phyloP scores from a whole-genome alignment of 2,329 filamentous ascomycete species.

The Arthrobotrys sphaeroides region DNA sequence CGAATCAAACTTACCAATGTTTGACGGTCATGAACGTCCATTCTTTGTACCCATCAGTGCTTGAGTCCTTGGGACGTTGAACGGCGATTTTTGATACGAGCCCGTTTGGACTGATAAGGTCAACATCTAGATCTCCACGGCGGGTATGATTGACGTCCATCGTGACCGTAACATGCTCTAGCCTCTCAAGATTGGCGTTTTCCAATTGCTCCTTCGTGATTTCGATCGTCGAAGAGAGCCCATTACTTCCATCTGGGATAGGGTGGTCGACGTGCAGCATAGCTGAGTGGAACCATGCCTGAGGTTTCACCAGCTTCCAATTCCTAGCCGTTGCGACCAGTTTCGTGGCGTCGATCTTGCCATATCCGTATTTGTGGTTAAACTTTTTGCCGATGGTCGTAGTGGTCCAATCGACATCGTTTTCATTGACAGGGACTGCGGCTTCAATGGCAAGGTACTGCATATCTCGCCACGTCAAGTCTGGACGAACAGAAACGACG shows the following conservation, averaged over 20 bases:
- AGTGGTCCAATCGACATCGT: conserved; percentile 79
- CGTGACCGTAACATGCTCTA: conserved; percentile 96
- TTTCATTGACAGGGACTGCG: conserved; percentile 79
- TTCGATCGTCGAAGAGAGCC: conserved; percentile 80
- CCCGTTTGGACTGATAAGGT: conserved; percentile 83
- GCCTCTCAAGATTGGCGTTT: conserved; percentile 79
- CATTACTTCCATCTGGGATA: conserved; percentile 85
- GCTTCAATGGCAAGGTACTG: conserved; percentile 90
- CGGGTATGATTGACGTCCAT: conserved; percentile 93
- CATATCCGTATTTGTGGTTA: conserved; percentile 94
- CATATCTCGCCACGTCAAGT: conserved; percentile 91
- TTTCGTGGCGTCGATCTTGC: conserved; percentile 88
- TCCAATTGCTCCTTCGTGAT: conserved; percentile 83
- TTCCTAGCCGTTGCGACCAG: conserved; percentile 85
- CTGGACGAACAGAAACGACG: conserved; percentile 82
- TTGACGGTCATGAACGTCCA: conserved; percentile 99
- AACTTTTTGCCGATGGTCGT: conserved; percentile 84
- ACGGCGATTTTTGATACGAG: conserved; percentile 85
- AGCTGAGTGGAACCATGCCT: conserved; percentile 92
- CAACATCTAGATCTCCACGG: conserved; percentile 90
- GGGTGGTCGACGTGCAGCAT: conserved; percentile 88
- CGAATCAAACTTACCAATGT: conserved; percentile 75
- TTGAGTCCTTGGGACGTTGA: conserved; percentile 74
- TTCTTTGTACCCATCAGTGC: conserved; percentile 78
- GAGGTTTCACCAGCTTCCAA: conserved; percentile 90